phyloP scores from a whole-genome alignment of 2,329 filamentous ascomycete genomes.

The Tolypocladium album region DNA sequence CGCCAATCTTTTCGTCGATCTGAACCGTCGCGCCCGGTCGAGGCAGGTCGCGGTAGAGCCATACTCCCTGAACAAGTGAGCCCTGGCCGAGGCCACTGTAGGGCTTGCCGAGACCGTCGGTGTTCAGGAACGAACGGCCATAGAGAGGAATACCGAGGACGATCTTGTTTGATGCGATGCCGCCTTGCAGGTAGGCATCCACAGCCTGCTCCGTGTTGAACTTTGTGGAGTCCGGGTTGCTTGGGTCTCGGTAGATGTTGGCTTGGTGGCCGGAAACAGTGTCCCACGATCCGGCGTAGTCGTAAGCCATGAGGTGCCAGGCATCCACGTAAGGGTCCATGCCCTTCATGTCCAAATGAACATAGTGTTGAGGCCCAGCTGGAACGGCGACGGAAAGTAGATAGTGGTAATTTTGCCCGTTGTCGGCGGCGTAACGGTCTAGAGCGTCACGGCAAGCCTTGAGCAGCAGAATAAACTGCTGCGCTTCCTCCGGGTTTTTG shows the following conservation, averaged over 20 bases:
- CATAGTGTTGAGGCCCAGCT: slow-evolving; percentile 37
- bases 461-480: slow-evolving; percentile 30
- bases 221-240: slow-evolving; percentile 48
- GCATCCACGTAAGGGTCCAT: slow-evolving; percentile 48
- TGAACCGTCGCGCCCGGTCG: slow-evolving; percentile 43
- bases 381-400: slow-evolving; percentile 39
- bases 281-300: slow-evolving; percentile 62
- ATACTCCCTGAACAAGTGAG: slow-evolving; percentile 48
- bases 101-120: slow-evolving; percentile 52
- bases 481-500: slow-evolving; percentile 23
- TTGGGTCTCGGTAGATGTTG: slow-evolving; percentile 49
- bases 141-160: slow-evolving; percentile 70
- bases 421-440: slow-evolving; percentile 26
- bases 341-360: slow-evolving; percentile 35
- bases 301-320: slow-evolving; percentile 58
- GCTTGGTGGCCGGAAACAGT: slow-evolving; percentile 53
- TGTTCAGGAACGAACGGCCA: slow-evolving; percentile 62
- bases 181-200: slow-evolving; percentile 34
- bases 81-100: slow-evolving; percentile 56
- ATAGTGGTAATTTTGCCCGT: slow-evolving; percentile 34
- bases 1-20: slow-evolving; percentile 46
- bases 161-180: slow-evolving; percentile 54
- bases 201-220: slow-evolving; percentile 60
- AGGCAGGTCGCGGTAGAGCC: slow-evolving; percentile 65
- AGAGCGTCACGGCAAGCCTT: slow-evolving; percentile 31